phyloP scores from a whole-genome alignment of 2,329 filamentous ascomycete genomes.

The Fonsecaea multimorphosa region DNA sequence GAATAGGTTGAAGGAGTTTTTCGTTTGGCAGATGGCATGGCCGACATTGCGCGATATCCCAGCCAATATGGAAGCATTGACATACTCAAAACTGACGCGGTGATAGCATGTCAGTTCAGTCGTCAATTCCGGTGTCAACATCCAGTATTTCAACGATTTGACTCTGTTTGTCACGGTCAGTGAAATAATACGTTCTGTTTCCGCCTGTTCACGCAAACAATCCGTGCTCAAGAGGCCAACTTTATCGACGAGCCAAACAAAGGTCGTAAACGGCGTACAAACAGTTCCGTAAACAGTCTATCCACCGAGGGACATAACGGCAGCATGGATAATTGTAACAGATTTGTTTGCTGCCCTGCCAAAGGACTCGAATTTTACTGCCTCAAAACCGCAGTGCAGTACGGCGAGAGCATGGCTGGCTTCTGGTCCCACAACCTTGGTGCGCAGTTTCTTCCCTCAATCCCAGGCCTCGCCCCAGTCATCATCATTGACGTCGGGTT shows the following conservation, averaged over 20 bases:
- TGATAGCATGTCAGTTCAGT: not conserved
- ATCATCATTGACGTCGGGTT: slow-evolving; percentile 45
- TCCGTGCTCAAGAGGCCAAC: not conserved
- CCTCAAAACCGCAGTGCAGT: not conserved
- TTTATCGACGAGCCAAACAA: not conserved
- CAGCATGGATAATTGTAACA: not conserved
- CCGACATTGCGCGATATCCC: slow-evolving; percentile 6
- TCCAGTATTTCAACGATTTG: slow-evolving; percentile 3
- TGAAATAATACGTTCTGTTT: not conserved
- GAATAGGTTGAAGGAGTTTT: slow-evolving; percentile 9
- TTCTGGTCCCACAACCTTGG: not conserved
- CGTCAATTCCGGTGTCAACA: not conserved
- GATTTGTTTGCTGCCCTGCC: not conserved
- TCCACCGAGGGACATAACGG: not conserved
- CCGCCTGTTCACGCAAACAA: not conserved
- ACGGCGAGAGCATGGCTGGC: not conserved
- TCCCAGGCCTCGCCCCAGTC: slow-evolving; percentile 59
- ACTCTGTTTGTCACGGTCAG: slow-evolving; percentile 3
- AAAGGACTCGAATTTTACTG: not conserved
- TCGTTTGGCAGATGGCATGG: not conserved
- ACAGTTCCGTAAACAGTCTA: not conserved
- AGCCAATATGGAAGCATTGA: slow-evolving; percentile 16
- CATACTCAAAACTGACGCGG: not conserved
- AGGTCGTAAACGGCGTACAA: not conserved
- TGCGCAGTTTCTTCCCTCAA: slow-evolving; percentile 38